A percentile compares a stretch with the other conserved stretches of the same genome.
Evolutionary conservation across 768 basidiomycete genomes (phyloP).

Genomic region (Termitomyces sp.): DNA sequence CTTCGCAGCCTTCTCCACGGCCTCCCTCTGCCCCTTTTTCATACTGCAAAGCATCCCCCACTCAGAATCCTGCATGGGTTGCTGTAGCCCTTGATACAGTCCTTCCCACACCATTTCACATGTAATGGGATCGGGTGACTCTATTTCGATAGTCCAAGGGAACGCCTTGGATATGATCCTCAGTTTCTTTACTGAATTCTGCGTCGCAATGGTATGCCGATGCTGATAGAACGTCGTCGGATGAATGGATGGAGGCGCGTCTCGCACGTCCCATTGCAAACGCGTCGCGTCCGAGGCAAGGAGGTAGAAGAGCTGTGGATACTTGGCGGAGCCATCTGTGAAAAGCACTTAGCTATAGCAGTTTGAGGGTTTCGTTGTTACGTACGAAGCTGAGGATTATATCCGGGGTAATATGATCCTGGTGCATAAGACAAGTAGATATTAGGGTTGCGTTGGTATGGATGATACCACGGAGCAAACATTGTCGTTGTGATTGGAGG

Average conservation of each 20-base stretch:
- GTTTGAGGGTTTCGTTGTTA: neutral
- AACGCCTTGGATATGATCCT: slow-evolving; percentile 57
- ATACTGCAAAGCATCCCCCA: slow-evolving; percentile 53
- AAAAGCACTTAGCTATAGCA: no score
- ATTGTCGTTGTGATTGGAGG: neutral
- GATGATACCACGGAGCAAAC: slow-evolving; percentile 4
- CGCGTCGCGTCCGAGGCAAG: slow-evolving; percentile 13
- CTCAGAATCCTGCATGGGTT: slow-evolving; percentile 57
- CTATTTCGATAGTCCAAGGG: slow-evolving; percentile 63
- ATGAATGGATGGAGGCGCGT: slow-evolving; percentile 1
- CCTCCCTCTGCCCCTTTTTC: slow-evolving; percentile 31
- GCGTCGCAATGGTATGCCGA: slow-evolving; percentile 28
- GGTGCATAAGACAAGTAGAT: slow-evolving; percentile 6
- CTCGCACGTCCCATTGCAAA: slow-evolving; percentile 6
- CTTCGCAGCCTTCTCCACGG: slow-evolving; percentile 47
- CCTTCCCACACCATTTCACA: slow-evolving; percentile 54
- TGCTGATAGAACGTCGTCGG: slow-evolving; percentile 6
- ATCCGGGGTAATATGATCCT: neutral
- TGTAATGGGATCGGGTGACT: slow-evolving; percentile 33
- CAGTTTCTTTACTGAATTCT: slow-evolving; percentile 32
- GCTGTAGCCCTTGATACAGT: slow-evolving; percentile 43
- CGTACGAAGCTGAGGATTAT: slow-evolving; percentile 1
- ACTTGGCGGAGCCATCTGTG: slow-evolving; percentile 9
- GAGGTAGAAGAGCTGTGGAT: slow-evolving; percentile 15
- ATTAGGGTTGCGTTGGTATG: slow-evolving; percentile 3